Evolutionary conservation across 2,329 filamentous ascomycete species (phyloP), one percentile per base, ranked within the genome.

Genomic region (Cytospora chrysosperma): DNA sequence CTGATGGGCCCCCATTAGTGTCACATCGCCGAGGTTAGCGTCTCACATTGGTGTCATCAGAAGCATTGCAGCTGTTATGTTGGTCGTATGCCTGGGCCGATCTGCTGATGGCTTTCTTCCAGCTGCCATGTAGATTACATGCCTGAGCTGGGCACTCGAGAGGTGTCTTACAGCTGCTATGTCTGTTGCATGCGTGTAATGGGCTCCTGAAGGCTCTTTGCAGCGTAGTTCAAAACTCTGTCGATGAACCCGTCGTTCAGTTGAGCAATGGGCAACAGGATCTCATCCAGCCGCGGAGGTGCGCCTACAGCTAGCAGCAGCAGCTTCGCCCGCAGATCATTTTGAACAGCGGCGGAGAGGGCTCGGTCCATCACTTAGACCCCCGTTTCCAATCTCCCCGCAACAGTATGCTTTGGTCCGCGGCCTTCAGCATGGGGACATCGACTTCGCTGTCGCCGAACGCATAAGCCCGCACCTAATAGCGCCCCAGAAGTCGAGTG

Each of bases 1-100:
- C 2, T 67, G 69, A 70, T 89, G 85, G 0, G 79, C 80, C 65
- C 79, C 71, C 43, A 82, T 75, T 0, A 89, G 74, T 0, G 55
- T 50, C 0, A 78, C 78, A 0, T 85, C 85, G 1, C 68, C 56
- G 15, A 82, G 53, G 0, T 43, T 69, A 0, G 82, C 78, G 71
- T 88, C 75, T 10, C 85, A 81, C 63, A 78, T 88, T 0, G 79
- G 76, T 0, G 82, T 82, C 73, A 77, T 80, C 3, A 89, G 77
- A 0, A 88, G 61, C 62, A 80, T 82, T 3, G 81, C 74, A 0
- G 80, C 76, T 4, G 64, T 68, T n/a, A 70, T 77, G 9, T 49
- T n/a, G 27, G 24, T 59, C 27, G 30, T 43, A 27, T 50, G 59
- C 50, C 56, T 26, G 43, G 56, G 21, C 34, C 51, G 37, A n/a